phyloP scores from a whole-genome alignment of 441 rosid genomes.

The Breynia disticha region DNA sequence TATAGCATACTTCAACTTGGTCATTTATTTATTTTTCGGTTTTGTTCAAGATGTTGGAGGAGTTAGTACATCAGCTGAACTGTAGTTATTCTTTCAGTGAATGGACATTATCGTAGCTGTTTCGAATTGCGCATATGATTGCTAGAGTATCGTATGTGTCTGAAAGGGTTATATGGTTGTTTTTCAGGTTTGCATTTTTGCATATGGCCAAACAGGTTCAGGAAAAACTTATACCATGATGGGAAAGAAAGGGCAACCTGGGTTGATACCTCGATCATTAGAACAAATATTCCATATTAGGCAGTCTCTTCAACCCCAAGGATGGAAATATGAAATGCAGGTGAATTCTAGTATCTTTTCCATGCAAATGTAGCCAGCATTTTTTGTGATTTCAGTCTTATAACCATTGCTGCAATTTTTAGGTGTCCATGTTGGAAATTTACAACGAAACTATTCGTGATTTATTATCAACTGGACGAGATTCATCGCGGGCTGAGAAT shows the following conservation, averaged over 20 bases:
- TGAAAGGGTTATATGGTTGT: neutral
- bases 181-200: slow-evolving; percentile 90
- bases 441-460: slow-evolving; percentile 92
- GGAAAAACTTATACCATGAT: slow-evolving; percentile 99
- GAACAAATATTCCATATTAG: slow-evolving; percentile 85
- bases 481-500: slow-evolving; percentile 42
- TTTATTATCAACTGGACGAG: slow-evolving; percentile 45
- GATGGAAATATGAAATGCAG: slow-evolving; percentile 98
- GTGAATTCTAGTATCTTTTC: slow-evolving; percentile 20
- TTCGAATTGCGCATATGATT: no score
- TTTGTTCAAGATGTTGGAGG: neutral
- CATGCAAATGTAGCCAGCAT: neutral
- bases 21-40: neutral
- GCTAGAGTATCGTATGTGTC: no score
- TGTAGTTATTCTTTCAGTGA: no score
- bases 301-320: slow-evolving; percentile 61
- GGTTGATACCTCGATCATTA: slow-evolving; percentile 82
- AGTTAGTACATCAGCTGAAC: no score
- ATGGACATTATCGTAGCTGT: no score
- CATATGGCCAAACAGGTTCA: slow-evolving; percentile 97
- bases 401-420: slow-evolving; percentile 5
- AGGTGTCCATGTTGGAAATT: slow-evolving; percentile 98
- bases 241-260: slow-evolving; percentile 73
- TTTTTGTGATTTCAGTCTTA: neutral
- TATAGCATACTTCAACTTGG: neutral